Percentiles rank a stretch among this genome's conserved stretches.
Conservation (phyloP, 768 basidiomycete species). For the Suillus cothurnatus region DNA sequence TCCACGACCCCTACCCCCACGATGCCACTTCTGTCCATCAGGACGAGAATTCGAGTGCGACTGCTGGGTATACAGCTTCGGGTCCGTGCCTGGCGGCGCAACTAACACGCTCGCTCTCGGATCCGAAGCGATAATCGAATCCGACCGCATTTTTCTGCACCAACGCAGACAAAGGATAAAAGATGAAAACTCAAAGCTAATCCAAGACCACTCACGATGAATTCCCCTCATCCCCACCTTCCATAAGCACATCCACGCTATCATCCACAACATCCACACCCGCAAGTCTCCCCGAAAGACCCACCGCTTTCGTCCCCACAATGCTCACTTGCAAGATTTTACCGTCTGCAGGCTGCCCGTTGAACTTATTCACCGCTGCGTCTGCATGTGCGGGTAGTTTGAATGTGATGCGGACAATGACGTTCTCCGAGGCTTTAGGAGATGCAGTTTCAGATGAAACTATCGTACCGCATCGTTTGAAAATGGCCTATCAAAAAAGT, state of each 20-base stretch:
- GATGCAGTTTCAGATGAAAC: constrained; percentile 38
- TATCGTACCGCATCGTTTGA: constrained; percentile 76
- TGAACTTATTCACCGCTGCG: constrained; percentile 70
- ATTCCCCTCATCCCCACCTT: constrained; percentile 36
- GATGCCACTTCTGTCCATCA: constrained; percentile 30
- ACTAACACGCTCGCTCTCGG: constrained; percentile 71
- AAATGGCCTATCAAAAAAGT: constrained; percentile 54
- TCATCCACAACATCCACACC: constrained; percentile 49
- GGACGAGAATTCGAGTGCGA: constrained; percentile 17
- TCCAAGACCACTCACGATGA: constrained; percentile 49
- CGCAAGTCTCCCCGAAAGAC: constrained; percentile 60
- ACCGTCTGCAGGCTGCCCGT: constrained; percentile 83
- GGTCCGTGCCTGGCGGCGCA: constrained; percentile 66
- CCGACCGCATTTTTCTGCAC: constrained; percentile 82
- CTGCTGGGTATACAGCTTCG: constrained; percentile 48
- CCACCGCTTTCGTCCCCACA: constrained; percentile 57
- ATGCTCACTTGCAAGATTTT: constrained; percentile 67
- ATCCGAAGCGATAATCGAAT: constrained; percentile 59
- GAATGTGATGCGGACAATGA: constrained; percentile 73
- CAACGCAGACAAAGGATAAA: background rate
- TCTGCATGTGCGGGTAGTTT: constrained; percentile 62
- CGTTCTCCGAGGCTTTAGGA: constrained; percentile 33
- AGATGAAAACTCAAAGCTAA: background rate
- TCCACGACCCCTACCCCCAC: constrained; percentile 28
- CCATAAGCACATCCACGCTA: constrained; percentile 59